These are phyloP conservation scores for Cordyceps pruinosa DNA, from an alignment of 2,329 filamentous ascomycete genomes.

Conservation along the genomic window DNA sequence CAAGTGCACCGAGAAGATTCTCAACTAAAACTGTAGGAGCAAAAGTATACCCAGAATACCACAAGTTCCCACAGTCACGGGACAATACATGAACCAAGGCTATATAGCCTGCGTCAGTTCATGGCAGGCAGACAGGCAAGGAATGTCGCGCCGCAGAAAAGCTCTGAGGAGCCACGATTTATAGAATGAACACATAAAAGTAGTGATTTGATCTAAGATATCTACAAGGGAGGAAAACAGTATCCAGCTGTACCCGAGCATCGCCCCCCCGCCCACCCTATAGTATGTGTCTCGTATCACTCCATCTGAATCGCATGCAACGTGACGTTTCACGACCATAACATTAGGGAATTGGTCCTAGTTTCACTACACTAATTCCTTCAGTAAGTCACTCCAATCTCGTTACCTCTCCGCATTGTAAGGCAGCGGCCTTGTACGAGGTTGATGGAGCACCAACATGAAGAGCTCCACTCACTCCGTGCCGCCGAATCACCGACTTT, in stretches of 20 bases:
- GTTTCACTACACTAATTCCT: background rate
- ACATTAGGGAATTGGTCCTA: background rate
- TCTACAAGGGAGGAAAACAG: background rate
- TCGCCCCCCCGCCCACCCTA: background rate
- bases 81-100: background rate
- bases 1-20: constrained; percentile 10
- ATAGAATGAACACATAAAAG: background rate
- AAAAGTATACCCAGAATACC: background rate
- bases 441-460: background rate
- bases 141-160: background rate
- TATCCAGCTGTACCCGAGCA: background rate
- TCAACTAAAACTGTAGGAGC: background rate
- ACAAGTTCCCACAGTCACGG: background rate
- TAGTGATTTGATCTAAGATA: background rate
- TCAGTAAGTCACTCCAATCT: background rate
- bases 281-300: background rate
- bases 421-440: background rate
- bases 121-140: background rate
- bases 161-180: background rate
- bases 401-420: background rate
- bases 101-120: background rate
- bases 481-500: background rate
- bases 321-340: too few relatives aligned
- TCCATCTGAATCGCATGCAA: background rate
- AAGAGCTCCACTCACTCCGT: background rate